Conservation (phyloP, 768 basidiomycete species). For the Thelephora ganbajun region DNA sequence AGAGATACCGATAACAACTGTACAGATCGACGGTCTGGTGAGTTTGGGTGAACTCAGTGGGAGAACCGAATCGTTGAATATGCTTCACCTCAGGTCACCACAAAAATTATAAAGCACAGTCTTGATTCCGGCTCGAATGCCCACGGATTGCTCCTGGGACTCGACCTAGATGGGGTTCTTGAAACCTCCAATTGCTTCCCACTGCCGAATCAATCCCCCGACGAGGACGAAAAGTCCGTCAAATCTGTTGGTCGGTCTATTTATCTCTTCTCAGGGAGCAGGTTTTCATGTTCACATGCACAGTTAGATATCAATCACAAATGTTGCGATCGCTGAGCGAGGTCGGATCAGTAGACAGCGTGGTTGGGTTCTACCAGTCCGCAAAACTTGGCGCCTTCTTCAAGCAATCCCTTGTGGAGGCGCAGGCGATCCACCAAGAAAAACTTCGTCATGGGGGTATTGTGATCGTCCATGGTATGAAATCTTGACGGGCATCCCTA, state of each 20-base stretch:
- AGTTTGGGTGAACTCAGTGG: conserved; percentile 15
- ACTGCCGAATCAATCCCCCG: conserved; percentile 54
- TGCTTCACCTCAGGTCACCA: conserved; percentile 49
- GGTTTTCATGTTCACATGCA: background rate
- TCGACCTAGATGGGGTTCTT: conserved; percentile 83
- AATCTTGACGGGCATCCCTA: background rate
- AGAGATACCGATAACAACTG: conserved; percentile 62
- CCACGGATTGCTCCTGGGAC: conserved; percentile 76
- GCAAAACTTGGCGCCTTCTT: conserved; percentile 78
- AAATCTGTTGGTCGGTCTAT: conserved; percentile 53
- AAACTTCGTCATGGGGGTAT: conserved; percentile 77
- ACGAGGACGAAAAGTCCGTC: conserved; percentile 73
- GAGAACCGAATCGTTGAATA: conserved; percentile 1
- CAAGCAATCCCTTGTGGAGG: conserved; percentile 67
- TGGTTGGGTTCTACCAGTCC: conserved; percentile 91
- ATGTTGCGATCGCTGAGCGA: conserved; percentile 85
- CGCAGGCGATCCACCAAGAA: conserved; percentile 76
- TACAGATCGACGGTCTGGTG: conserved; percentile 83
- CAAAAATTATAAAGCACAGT: conserved; percentile 89
- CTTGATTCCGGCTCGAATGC: conserved; percentile 65
- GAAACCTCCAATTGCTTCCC: conserved; percentile 90
- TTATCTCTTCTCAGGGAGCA: background rate
- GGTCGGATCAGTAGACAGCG: conserved; percentile 81
- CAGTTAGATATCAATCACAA: conserved; percentile 69
- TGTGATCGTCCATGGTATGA: conserved; percentile 67